phyloP scores from a whole-genome alignment of 352 stramenopile species.

The Nothophytophthora sp. region DNA sequence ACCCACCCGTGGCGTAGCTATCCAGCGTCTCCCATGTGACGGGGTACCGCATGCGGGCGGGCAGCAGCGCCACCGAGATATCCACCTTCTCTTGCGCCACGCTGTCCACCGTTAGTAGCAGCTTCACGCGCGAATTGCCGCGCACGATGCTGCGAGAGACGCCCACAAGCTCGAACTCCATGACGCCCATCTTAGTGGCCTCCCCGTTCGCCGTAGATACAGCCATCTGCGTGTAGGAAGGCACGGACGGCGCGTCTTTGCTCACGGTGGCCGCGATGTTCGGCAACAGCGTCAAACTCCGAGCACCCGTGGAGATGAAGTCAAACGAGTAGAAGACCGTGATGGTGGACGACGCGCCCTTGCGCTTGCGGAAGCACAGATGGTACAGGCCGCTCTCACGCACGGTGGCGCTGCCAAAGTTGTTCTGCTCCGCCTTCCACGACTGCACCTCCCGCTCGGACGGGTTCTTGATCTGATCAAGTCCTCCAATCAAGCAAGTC shows the following conservation, averaged over 20 bases:
- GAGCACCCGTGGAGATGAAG: constrained; percentile 63
- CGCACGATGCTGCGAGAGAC: constrained; percentile 68
- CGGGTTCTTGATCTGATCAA: constrained; percentile 49
- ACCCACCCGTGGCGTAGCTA: constrained; percentile 35
- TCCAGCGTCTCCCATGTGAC: constrained; percentile 65
- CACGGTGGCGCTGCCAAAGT: constrained; percentile 51
- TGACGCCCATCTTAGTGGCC: constrained; percentile 56
- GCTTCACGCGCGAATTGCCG: constrained; percentile 65
- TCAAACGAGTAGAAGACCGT: constrained; percentile 83
- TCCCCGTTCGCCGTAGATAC: constrained; percentile 45
- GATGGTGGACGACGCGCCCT: constrained; percentile 52
- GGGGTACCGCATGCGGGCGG: constrained; percentile 49
- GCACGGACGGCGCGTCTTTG: constrained; percentile 39
- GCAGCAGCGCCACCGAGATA: constrained; percentile 49
- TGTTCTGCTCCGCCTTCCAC: constrained; percentile 68
- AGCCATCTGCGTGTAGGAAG: constrained; percentile 59
- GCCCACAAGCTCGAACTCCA: constrained; percentile 69
- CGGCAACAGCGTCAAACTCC: constrained; percentile 57
- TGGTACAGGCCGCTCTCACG: constrained; percentile 81
- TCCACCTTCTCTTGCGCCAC: constrained; percentile 47
- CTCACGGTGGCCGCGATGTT: constrained; percentile 64
- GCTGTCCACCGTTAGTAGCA: constrained; percentile 72
- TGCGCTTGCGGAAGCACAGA: constrained; percentile 74
- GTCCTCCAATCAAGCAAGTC: not conserved
- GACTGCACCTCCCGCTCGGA: constrained; percentile 43